Base-by-base conservation (phyloP, 2,329 filamentous ascomycete species). In the Drechslera avenae region DNA sequence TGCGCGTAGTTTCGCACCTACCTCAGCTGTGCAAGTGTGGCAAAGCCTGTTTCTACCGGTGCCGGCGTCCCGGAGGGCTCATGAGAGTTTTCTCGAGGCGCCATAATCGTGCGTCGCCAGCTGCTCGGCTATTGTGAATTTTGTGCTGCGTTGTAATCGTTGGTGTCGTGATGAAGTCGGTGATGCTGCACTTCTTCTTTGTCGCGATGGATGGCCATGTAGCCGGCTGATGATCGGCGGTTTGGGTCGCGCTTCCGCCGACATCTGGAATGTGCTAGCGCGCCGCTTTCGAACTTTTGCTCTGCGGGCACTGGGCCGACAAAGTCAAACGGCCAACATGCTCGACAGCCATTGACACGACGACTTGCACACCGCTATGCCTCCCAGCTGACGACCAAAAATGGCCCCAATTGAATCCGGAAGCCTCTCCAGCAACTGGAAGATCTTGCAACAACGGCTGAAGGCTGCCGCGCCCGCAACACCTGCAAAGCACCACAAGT, bases 11-110 rank as follows among this genome's bases (percentile, higher is more conserved):
- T 49, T 67, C 57, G 56, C 62, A 77, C 85, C 66, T 80, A 90
- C 88, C 84, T 84, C 63, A 97, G 81, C 23, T 91, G 93, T 64
- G 91, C 88, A 56, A 94, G 79, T 30, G 91, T 97, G 62, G 92
- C 91, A 69, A 86, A 87, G 48, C 91, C 88, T 71, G 87, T 95
- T 73, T 93, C 84, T 26, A 84, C 79, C 45, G 83, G 82, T 57
- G 81, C 81, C 36, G 83, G 83, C 33, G 81, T 84, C 64, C 77
- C 79, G 39, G 73, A 74, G 52, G 76, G 77, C 67, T 84, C 82
- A 50, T 79, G 75, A 31, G 79, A 78, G 58, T 74, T 76, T 72
- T 85, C 82, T 58, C 79, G 77, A 62, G 78, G 79, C 60, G 78
- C 83, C 83, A 86, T 85, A 45, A 33, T 54, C 50, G 50, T 46